Percentiles rank a stretch among this genome's conserved stretches.
Conservation (phyloP, 73 alveolate genomes). For the Blepharisma stoltei region DNA sequence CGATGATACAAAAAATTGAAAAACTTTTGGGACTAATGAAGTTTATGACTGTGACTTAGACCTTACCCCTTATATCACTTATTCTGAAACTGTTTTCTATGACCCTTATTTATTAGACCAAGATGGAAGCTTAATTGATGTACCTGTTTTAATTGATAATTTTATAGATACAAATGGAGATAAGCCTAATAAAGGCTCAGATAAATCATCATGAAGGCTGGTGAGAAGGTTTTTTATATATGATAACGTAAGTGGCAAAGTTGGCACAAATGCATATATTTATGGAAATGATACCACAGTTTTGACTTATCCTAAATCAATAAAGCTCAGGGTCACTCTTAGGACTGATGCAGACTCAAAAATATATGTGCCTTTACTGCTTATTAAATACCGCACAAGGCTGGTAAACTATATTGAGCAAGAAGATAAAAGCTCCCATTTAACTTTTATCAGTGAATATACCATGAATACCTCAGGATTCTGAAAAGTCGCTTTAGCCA, state of each 20-base stretch:
- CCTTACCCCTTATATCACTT: not conserved
- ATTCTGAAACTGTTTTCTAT: slow-evolving; percentile 7
- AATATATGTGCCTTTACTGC: slow-evolving; percentile 43
- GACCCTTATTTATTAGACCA: slow-evolving; percentile 17
- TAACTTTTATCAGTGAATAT: slow-evolving; percentile 64
- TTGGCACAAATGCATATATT: not conserved
- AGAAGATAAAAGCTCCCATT: slow-evolving; percentile 14
- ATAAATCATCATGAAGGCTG: not conserved
- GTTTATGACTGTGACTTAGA: slow-evolving; percentile 3
- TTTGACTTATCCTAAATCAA: not conserved
- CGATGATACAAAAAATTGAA: not conserved
- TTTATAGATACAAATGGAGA: not conserved
- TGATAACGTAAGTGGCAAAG: slow-evolving; percentile 23
- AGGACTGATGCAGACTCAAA: slow-evolving; percentile 19
- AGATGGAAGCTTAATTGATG: slow-evolving; percentile 3
- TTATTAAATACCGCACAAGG: slow-evolving; percentile 39
- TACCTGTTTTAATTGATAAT: slow-evolving; percentile 23
- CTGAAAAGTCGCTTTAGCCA: slow-evolving; percentile 46
- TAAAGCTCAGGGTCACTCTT: slow-evolving; percentile 5
- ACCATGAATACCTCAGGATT: slow-evolving; percentile 48
- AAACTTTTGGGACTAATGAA: slow-evolving; percentile 22
- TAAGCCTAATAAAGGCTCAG: not conserved
- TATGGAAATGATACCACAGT: not conserved
- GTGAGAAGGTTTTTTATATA: slow-evolving; percentile 21
- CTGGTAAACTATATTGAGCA: not conserved